Evolutionary conservation across 495 filamentous ascomycete genomes (phyloP), one percentile per base, ranked within the genome.

Genomic region (Penicillium riverlandense): DNA sequence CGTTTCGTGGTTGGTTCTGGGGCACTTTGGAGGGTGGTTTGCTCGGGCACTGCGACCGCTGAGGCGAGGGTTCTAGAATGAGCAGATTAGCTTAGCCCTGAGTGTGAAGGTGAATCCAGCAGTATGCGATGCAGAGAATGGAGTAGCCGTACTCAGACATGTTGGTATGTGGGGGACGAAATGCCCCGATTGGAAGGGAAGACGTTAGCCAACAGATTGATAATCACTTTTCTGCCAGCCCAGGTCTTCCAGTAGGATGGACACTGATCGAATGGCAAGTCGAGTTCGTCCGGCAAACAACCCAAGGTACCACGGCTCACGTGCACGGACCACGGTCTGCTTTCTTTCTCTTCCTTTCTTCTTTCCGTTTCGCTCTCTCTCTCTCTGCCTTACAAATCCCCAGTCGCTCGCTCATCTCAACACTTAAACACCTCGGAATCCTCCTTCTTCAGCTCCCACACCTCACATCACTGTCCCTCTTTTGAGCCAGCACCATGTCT

Each of bases 41-140:
- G 55, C 4, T 80, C 77, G 16, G 83, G 83, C 5, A 85, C 45
- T 11, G 80, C 68, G 38, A 86, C 82, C 39, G 80, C 82, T 9
- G 83, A 86, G 13, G 83, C 79, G 44, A 86, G 74, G 29, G 75
- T 54, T 38, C 62, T 66, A 29, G 36, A 29, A 11, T 22, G 29
- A 11, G n/a, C 13, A 28, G 11, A 34, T 34, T 12, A 34, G 32
- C n/a, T 22, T 22, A 22, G 22, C 22, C 22, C 22, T 22, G 22
- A 22, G 22, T 22, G 22, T 22, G 22, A 7, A 34, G 32, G 32
- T 34, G 32, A 34, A 22, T 16, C 15, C 15, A 16, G 22, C 22
- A 22, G 22, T 0, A 22, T 22, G 22, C 22, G 22, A 22, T 6
- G 22, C 32, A 34, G 32, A 34, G n/a, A 38, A 29, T 36, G 15